Evolutionary conservation across 805 yeast species (phyloP).

Genomic region (Millerozyma miso): DNA sequence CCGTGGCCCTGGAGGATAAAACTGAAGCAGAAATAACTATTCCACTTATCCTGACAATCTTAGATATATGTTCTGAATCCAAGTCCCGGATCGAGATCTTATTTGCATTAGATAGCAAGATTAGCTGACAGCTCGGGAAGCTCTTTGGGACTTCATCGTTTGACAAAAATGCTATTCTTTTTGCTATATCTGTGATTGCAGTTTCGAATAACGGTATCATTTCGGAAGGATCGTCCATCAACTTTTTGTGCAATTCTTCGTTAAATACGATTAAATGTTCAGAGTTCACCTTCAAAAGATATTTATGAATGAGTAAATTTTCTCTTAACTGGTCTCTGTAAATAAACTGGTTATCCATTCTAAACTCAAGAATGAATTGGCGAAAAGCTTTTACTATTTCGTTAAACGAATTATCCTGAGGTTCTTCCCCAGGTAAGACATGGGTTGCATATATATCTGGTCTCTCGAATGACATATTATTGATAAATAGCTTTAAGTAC

Average conservation of each 20-base stretch:
- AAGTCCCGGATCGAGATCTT: constrained; percentile 73
- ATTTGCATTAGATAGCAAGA: constrained; percentile 68
- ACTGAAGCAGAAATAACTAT: constrained; percentile 90
- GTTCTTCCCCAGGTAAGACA: constrained; percentile 80
- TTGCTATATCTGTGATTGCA: constrained; percentile 83
- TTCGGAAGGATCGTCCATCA: constrained; percentile 83
- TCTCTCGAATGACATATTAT: constrained; percentile 65
- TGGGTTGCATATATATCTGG: constrained; percentile 71
- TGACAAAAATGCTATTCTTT: constrained; percentile 55
- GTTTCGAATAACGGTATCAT: constrained; percentile 81
- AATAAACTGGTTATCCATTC: constrained; percentile 75
- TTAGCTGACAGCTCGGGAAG: constrained; percentile 82
- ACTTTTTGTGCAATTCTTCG: constrained; percentile 80
- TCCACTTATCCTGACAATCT: constrained; percentile 87
- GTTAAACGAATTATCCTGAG: constrained; percentile 58
- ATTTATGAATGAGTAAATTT: constrained; percentile 73
- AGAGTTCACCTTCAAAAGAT: constrained; percentile 66
- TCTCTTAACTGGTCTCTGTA: constrained; percentile 91
- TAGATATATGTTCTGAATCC: constrained; percentile 83
- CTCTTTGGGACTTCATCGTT: constrained; percentile 46
- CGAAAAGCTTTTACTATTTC: constrained; percentile 76
- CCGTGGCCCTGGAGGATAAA: constrained; percentile 80
- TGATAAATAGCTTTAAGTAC: too few species aligned
- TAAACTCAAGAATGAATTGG: constrained; percentile 77
- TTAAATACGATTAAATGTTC: constrained; percentile 85